Conservation (phyloP, 1,284 basidiomycete species). For the Cutaneotrichosporon mucoides region DNA sequence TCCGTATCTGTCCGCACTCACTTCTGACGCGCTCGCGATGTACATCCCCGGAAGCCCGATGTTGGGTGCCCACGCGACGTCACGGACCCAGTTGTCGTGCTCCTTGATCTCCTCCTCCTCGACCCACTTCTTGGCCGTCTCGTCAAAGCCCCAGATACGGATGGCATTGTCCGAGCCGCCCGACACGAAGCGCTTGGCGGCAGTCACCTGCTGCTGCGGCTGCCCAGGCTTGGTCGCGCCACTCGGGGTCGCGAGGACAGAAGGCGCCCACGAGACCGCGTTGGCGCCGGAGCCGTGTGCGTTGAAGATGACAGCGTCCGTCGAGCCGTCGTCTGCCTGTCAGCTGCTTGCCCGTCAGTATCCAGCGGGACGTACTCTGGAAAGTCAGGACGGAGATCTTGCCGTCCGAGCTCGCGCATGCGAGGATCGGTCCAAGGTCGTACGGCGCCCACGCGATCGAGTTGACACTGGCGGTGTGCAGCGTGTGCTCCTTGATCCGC, state of each 20-base stretch:
- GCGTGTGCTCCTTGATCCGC: conserved; percentile 92
- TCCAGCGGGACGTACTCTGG: conserved; percentile 65
- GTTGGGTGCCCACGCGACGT: conserved; percentile 96
- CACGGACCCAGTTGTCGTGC: conserved; percentile 95
- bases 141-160: conserved; percentile 78
- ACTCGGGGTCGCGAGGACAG: conserved; percentile 53
- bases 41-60: conserved; percentile 91
- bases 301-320: conserved; percentile 91
- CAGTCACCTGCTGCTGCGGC: conserved; percentile 10
- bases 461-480: conserved; percentile 91
- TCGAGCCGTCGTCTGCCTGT: conserved; percentile 82
- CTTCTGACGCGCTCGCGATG: conserved; percentile 91
- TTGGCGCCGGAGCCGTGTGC: conserved; percentile 97
- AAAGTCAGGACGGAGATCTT: conserved; percentile 96
- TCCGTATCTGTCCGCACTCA: conserved; percentile 39
- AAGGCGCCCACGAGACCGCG: conserved; percentile 95
- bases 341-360: neutral
- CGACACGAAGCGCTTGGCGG: conserved; percentile 78
- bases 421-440: conserved; percentile 92
- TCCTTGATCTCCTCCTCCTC: conserved; percentile 84
- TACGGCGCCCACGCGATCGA: conserved; percentile 98
- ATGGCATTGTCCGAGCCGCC: conserved; percentile 96
- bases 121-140: conserved; percentile 62
- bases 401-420: conserved; percentile 97
- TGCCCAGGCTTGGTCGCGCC: conserved; percentile 10